Conservation (phyloP, 2,329 filamentous ascomycete species). For the Lojkania enalia region DNA sequence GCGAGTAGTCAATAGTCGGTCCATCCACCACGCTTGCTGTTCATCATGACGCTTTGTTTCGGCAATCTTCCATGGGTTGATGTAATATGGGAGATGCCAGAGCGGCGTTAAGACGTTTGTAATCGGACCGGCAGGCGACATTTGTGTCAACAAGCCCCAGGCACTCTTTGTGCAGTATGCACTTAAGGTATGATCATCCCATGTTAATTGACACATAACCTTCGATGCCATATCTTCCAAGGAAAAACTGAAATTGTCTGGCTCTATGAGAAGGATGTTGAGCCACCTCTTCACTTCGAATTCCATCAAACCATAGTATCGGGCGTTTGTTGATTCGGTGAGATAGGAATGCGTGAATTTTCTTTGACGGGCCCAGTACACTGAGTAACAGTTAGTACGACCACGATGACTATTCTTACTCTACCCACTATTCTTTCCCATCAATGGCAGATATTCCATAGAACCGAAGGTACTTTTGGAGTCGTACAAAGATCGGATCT, state of each 20-base stretch:
- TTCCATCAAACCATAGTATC: constrained; percentile 55
- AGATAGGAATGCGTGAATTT: constrained; percentile 58
- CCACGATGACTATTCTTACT: background rate
- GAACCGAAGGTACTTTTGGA: constrained; percentile 59
- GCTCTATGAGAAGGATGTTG: constrained; percentile 52
- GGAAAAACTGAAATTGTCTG: constrained; percentile 55
- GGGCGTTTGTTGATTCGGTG: constrained; percentile 50
- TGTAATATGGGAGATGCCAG: constrained; percentile 54
- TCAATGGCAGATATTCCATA: constrained; percentile 60
- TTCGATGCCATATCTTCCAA: constrained; percentile 63
- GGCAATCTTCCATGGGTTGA: constrained; percentile 60
- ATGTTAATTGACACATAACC: constrained; percentile 58
- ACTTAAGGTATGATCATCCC: constrained; percentile 57
- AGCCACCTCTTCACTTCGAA: constrained; percentile 60
- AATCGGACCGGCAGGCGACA: constrained; percentile 61
- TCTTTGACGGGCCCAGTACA: constrained; percentile 60
- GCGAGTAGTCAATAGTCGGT: constrained; percentile 46
- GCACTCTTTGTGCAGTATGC: constrained; percentile 55
- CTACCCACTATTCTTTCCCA: constrained; percentile 59
- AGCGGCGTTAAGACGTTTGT: constrained; percentile 61
- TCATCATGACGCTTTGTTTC: constrained; percentile 58
- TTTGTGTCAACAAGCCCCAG: constrained; percentile 61
- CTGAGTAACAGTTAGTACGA: constrained; percentile 29
- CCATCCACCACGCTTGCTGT: constrained; percentile 59
- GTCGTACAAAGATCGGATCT: constrained; percentile 57